Base-by-base conservation (phyloP, 108 stramenopile genomes). In the Skeletonema potamos region DNA sequence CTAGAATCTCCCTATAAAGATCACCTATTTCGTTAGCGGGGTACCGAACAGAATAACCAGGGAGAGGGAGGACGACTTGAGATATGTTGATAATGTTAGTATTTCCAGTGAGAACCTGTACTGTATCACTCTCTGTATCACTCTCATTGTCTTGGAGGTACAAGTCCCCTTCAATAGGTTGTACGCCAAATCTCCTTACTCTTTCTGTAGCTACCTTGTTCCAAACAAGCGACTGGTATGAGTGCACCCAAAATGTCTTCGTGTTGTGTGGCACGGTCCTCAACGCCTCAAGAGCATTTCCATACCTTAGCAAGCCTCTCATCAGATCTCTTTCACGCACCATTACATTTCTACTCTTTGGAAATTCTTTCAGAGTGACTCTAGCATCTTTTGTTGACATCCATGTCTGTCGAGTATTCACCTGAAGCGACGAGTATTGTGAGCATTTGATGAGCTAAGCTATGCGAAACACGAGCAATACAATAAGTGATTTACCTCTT, bases 31-130 rank as follows among this genome's bases (percentile, higher is more conserved):
- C 85, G 54, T 95, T 90, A 8, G 64, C 44, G 27, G 93, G 93
- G 56, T 90, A 91, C 34, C 62, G 39, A 9, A 90, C 63, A 37
- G 82, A 82, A 58, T 85, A 84, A 0, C 93, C 93, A 12, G 88
- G 87, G 13, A 95, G 71, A 10, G 93, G 93, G 9, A 95, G 75
- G 28, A 95, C 90, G 18, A 95, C 73, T 70, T 89, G 79, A 24
- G 10, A 43, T 33, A 87, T 69, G 28, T 63, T 48, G 13, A 92
- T 61, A 27, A 27, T 71, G 12, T 44, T 24, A 27, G 68, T 74
- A 34, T 79, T n/a, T n/a, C n/a, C 70, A 22, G 13, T 62, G 33
- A 78, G 67, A 2, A 77, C 59, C 9, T 65, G 5, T 9, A 78
- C 61, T n/a, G n/a, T n/a, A n/a, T n/a, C n/a, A n/a, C n/a, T n/a